Percentiles rank a stretch among this genome's conserved stretches.
phyloP scores from a whole-genome alignment of 805 yeast genomes.

The Zygotorulaspora sp. region DNA sequence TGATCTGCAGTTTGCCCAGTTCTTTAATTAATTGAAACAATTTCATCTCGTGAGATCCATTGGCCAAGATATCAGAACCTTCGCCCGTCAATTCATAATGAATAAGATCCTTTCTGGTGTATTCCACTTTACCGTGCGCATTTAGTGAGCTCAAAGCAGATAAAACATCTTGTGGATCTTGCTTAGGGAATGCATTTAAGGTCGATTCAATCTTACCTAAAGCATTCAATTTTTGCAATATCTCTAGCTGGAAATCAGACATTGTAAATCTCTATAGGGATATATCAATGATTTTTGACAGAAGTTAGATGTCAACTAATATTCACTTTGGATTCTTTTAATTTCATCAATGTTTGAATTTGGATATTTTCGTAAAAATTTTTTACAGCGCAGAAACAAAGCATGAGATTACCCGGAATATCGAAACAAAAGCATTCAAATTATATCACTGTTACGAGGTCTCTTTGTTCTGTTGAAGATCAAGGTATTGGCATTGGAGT shows the following conservation, averaged over 20 bases:
- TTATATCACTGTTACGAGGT: conserved; percentile 5
- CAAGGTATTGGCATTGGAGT: conserved; percentile 18
- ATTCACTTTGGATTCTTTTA: not conserved
- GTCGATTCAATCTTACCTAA: conserved; percentile 67
- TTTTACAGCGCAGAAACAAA: not conserved
- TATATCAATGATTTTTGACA: no score
- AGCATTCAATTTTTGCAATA: conserved; percentile 62
- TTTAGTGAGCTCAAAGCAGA: conserved; percentile 83
- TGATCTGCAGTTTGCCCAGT: conserved; percentile 74
- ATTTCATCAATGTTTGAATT: conserved; percentile 1
- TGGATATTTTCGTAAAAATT: not conserved
- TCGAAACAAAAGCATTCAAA: not conserved
- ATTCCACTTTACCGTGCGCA: conserved; percentile 76
- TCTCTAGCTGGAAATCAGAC: conserved; percentile 62
- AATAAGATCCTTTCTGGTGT: conserved; percentile 69
- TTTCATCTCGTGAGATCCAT: conserved; percentile 90
- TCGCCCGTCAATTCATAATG: conserved; percentile 72
- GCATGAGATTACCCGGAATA: not conserved
- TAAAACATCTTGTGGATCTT: conserved; percentile 61
- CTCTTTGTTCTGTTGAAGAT: conserved; percentile 23
- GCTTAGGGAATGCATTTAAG: conserved; percentile 56
- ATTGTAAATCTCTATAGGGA: no score
- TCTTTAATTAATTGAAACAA: conserved; percentile 70
- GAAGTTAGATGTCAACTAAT: no score
- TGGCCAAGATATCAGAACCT: conserved; percentile 68